A percentile compares a stretch with the other conserved stretches of the same genome.
These are phyloP conservation scores for Flaveria ramosissima DNA, from an alignment of 129 eudicot genomes.

Conservation along the genomic window DNA sequence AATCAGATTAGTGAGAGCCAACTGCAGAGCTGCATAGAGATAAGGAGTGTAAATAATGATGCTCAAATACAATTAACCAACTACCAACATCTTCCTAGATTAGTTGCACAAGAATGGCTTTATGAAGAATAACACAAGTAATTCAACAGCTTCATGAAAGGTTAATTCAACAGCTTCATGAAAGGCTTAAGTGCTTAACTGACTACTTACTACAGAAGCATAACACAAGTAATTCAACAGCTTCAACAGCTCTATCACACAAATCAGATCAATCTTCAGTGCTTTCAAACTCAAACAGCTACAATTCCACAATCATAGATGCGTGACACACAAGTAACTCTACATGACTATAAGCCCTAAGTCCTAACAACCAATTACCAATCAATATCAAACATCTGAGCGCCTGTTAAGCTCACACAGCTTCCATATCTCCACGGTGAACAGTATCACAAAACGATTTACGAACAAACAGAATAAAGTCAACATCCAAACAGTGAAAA, in stretches of 20 bases:
- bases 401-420: background rate
- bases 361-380: background rate
- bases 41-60: background rate
- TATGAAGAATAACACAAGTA: no score
- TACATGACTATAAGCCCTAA: background rate
- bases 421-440: background rate
- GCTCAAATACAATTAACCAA: background rate
- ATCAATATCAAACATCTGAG: background rate
- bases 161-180: no score
- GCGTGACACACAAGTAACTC: conserved; percentile 2
- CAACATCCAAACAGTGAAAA: conserved; percentile 3
- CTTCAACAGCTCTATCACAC: conserved; percentile 4
- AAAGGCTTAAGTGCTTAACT: conserved; percentile 12
- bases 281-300: background rate
- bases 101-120: background rate
- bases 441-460: conserved; percentile 2
- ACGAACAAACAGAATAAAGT: background rate
- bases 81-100: background rate
- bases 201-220: background rate
- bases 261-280: conserved; percentile 18
- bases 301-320: conserved; percentile 5
- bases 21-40: conserved; percentile 38
- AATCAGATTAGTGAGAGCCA: conserved; percentile 29
- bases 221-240: conserved; percentile 5
- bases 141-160: no score